Evolutionary conservation across 495 filamentous ascomycete species (phyloP), one percentile per base, ranked within the genome.

Genomic region (Lasiosphaeriaceae sp.): DNA sequence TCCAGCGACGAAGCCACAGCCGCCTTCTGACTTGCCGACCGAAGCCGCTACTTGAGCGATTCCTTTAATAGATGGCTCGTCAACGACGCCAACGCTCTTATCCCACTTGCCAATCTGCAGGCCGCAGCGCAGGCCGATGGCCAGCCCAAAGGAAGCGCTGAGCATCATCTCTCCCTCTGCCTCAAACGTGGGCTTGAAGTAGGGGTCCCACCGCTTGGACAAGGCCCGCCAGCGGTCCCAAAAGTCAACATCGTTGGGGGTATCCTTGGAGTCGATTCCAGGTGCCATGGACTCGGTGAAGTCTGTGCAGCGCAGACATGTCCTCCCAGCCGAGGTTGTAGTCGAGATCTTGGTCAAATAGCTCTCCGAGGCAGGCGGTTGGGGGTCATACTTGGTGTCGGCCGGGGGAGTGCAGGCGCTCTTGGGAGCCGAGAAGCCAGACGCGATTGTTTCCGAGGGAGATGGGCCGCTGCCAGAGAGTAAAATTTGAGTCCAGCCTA

Each of bases 61-160:
- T 14, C 46, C 54, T 45, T 50, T 56, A 31, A 56, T 56, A n/a
- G 55, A 58, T 24, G 59, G 59, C 50, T 58, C 68, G 60, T 70
- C 76, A 65, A 74, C 71, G 69, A 78, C 66, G 66, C 62, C 58
- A 71, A 78, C 71, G 71, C 72, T 70, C 66, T 76, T 54, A 20
- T 51, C 54, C 23, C 16, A 54, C 51, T 39, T 67, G 22, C 48
- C 48, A 22, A 58, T 53, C 37, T 47, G 47, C n/a, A 62, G 20
- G 48, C 50, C 55, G 22, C 37, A 54, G 31, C 58, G 54, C 23
- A 62, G 37, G 29, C 55, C 55, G 37, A 62, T 54, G 31, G 59
- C 55, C 29, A 62, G 49, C 14, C 59, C 55, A 17, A 62, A 45
- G 16, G 51, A 34, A 31, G 59, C 59, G 26, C 41, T 49, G 8